A percentile compares a stretch with the other conserved stretches of the same genome.
Evolutionary conservation across 2,329 filamentous ascomycete genomes (phyloP).

Genomic region (Microsporum canis): DNA sequence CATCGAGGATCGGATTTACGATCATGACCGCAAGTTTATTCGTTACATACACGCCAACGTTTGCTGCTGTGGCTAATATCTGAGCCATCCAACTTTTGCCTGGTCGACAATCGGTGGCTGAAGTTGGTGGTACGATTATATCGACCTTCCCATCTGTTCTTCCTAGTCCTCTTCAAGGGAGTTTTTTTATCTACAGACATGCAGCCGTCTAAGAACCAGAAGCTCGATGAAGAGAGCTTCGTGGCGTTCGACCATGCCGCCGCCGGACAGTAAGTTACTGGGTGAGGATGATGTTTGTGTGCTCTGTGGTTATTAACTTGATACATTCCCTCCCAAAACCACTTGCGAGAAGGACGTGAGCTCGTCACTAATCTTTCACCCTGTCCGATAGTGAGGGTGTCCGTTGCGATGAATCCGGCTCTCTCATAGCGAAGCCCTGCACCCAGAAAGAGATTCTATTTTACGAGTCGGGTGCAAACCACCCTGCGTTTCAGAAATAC

Average conservation of each 20-base stretch:
- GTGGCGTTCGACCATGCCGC: constrained; percentile 37
- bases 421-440: constrained; percentile 89
- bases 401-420: constrained; percentile 68
- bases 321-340: too few relatives aligned
- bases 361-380: not conserved
- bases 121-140: not conserved
- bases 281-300: not conserved
- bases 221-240: constrained; percentile 30
- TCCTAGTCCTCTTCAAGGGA: not conserved
- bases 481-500: constrained; percentile 63
- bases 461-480: constrained; percentile 62
- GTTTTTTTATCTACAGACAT: constrained; percentile 15
- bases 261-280: constrained; percentile 38
- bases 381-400: constrained; percentile 62
- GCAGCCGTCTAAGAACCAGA: constrained; percentile 25
- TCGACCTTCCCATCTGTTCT: not conserved
- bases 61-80: not conserved
- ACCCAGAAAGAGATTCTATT: constrained; percentile 76
- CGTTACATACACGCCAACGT: not conserved
- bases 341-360: not conserved
- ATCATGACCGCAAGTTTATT: not conserved
- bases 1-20: not conserved
- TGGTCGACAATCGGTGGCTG: not conserved
- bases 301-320: too few relatives aligned
- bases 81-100: not conserved